Percentiles rank a stretch among this genome's conserved stretches.
These are phyloP conservation scores for Fusarium cyanostomum DNA, from an alignment of 2,329 filamentous ascomycete genomes.

Conservation along the genomic window DNA sequence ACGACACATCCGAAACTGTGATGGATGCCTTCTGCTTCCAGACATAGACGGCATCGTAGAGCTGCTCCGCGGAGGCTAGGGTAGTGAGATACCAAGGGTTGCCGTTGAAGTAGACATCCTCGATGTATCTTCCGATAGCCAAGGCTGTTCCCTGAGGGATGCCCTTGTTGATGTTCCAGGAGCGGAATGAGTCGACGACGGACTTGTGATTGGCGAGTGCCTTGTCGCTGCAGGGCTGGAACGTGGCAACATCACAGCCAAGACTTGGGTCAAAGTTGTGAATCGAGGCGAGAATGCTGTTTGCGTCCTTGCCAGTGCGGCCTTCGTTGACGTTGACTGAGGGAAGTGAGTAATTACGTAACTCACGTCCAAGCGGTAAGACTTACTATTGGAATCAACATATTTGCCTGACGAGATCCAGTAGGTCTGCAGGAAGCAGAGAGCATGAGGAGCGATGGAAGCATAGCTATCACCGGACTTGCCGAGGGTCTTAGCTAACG, in stretches of 20 bases:
- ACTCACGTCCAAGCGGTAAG: too few species aligned
- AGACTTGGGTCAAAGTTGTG: constrained; percentile 74
- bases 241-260: constrained; percentile 74
- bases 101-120: constrained; percentile 79
- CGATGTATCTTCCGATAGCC: constrained; percentile 73
- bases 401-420: constrained; percentile 71
- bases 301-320: constrained; percentile 76
- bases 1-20: constrained; percentile 69
- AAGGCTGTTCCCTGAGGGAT: constrained; percentile 67
- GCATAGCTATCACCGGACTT: constrained; percentile 68
- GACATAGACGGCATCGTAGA: constrained; percentile 79
- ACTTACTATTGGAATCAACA: constrained; percentile 71
- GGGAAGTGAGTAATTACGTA: not conserved
- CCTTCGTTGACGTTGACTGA: constrained; percentile 66
- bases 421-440: constrained; percentile 79
- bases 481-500: constrained; percentile 71
- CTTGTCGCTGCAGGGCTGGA: constrained; percentile 78
- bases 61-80: constrained; percentile 79
- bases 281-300: constrained; percentile 73
- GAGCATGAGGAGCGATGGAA: constrained; percentile 72
- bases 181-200: constrained; percentile 78
- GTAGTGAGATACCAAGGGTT: constrained; percentile 87
- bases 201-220: constrained; percentile 81
- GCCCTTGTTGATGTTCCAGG: constrained; percentile 76
- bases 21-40: constrained; percentile 73